These are phyloP conservation scores for Malbranchea cinnamomea DNA, from an alignment of 2,329 filamentous ascomycete species.

Conservation along the genomic window DNA sequence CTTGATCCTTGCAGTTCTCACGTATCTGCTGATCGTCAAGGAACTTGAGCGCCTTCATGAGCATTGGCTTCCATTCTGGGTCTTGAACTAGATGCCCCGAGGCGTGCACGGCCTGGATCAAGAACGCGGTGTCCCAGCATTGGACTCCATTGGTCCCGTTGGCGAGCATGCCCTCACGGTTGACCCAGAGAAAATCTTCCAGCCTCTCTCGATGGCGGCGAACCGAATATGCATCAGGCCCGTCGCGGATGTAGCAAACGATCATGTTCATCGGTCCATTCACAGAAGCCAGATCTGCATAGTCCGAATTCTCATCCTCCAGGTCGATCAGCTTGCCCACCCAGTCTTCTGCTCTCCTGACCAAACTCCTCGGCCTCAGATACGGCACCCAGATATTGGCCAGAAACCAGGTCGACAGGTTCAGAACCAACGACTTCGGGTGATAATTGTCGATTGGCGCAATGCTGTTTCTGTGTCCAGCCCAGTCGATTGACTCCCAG, in stretches of 20 bases:
- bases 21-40: slow-evolving; percentile 5
- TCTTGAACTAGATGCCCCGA: slow-evolving; percentile 1
- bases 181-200: slow-evolving; percentile 1
- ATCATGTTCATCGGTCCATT: slow-evolving; percentile 4
- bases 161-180: slow-evolving; percentile 2
- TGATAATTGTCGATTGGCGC: neutral
- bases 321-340: slow-evolving; percentile 3
- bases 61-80: neutral
- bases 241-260: slow-evolving; percentile 1
- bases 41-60: slow-evolving; percentile 5
- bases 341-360: slow-evolving; percentile 1
- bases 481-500: slow-evolving; percentile 5
- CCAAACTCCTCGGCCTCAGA: slow-evolving; percentile 1
- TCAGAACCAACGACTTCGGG: slow-evolving; percentile 2
- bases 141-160: slow-evolving; percentile 3
- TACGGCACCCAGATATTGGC: slow-evolving; percentile 2
- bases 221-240: slow-evolving; percentile 1
- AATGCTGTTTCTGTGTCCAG: neutral
- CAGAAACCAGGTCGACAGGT: neutral
- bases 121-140: slow-evolving; percentile 5
- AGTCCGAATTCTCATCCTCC: slow-evolving; percentile 2
- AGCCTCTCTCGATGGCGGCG: neutral
- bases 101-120: slow-evolving; percentile 4
- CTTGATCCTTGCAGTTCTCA: neutral
- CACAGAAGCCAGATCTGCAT: neutral